phyloP scores from a whole-genome alignment of 2,329 filamentous ascomycete genomes.

The Stenocarpella maydis region DNA sequence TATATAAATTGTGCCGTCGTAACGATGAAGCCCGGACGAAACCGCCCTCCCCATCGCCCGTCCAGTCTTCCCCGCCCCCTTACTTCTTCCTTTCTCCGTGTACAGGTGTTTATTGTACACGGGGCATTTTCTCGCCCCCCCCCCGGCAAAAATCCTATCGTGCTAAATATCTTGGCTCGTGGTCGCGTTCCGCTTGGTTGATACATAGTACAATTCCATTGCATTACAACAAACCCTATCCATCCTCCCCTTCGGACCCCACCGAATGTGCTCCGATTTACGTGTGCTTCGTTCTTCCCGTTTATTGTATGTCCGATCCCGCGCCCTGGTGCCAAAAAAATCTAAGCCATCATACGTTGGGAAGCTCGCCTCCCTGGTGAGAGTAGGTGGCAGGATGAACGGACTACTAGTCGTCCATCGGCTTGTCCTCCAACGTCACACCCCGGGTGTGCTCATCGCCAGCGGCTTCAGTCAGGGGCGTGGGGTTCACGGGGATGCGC shows the following conservation, averaged over 20 bases:
- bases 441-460: constrained; percentile 49
- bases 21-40: constrained; percentile 7
- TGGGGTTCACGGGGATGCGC: constrained; percentile 51
- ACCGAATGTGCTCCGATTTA: not conserved
- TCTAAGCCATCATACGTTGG: not conserved
- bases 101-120: too few species aligned
- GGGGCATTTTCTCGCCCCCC: too few species aligned
- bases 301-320: constrained; percentile 2
- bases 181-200: constrained; percentile 34
- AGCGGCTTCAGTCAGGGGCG: constrained; percentile 43
- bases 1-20: constrained; percentile 22
- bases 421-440: constrained; percentile 76
- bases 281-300: not conserved
- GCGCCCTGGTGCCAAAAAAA: constrained; percentile 10
- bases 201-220: constrained; percentile 34
- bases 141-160: constrained; percentile 5
- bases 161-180: constrained; percentile 33
- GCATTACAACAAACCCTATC: constrained; percentile 28
- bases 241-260: not conserved
- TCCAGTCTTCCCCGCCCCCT: not conserved
- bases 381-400: not conserved
- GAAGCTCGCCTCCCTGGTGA: not conserved
- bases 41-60: not conserved
- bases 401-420: constrained; percentile 73
- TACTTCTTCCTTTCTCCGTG: too few species aligned